Evolutionary conservation across 2,329 filamentous ascomycete genomes (phyloP).

Genomic region (Laburnicola sp.): DNA sequence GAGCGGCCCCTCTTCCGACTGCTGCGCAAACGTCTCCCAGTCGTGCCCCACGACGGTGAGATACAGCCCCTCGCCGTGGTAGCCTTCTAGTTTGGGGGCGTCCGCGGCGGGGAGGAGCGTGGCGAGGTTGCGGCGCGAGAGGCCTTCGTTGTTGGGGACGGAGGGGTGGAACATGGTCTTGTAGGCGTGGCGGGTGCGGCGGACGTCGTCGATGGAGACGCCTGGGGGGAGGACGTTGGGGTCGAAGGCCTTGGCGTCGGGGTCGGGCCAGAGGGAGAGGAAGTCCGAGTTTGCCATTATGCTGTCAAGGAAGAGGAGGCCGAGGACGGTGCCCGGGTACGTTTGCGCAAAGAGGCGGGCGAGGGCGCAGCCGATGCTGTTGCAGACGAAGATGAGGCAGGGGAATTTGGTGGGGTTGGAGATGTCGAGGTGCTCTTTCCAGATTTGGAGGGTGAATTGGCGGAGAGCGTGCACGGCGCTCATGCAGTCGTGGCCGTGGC

Average conservation of each 20-base stretch:
- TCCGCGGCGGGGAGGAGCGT: slow-evolving; percentile 51
- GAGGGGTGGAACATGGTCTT: slow-evolving; percentile 53
- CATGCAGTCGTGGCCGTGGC: slow-evolving; percentile 54
- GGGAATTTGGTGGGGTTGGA: slow-evolving; percentile 40
- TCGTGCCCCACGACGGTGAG: slow-evolving; percentile 60
- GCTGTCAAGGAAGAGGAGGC: slow-evolving; percentile 59
- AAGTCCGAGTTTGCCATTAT: slow-evolving; percentile 62
- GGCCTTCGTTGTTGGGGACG: slow-evolving; percentile 54
- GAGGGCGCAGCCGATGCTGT: slow-evolving; percentile 58
- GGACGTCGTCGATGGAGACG: slow-evolving; percentile 42
- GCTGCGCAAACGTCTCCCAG: slow-evolving; percentile 55
- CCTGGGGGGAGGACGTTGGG: slow-evolving; percentile 45
- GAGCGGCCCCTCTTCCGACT: slow-evolving; percentile 42
- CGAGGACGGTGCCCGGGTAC: slow-evolving; percentile 52
- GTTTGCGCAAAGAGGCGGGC: slow-evolving; percentile 56
- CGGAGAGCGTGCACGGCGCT: slow-evolving; percentile 52
- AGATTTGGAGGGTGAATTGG: slow-evolving; percentile 49
- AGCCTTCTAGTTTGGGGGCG: slow-evolving; percentile 47
- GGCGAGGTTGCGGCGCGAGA: slow-evolving; percentile 53
- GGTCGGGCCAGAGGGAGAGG: slow-evolving; percentile 59
- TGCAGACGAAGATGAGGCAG: slow-evolving; percentile 52
- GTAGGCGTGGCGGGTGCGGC: slow-evolving; percentile 42
- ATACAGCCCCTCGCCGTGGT: slow-evolving; percentile 43
- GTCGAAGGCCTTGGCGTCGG: slow-evolving; percentile 54
- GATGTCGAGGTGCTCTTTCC: slow-evolving; percentile 35